Percentiles rank a stretch among this genome's conserved stretches.
These are phyloP conservation scores for Luffa acutangula DNA, from an alignment of 306 rosid genomes.

Conservation along the genomic window DNA sequence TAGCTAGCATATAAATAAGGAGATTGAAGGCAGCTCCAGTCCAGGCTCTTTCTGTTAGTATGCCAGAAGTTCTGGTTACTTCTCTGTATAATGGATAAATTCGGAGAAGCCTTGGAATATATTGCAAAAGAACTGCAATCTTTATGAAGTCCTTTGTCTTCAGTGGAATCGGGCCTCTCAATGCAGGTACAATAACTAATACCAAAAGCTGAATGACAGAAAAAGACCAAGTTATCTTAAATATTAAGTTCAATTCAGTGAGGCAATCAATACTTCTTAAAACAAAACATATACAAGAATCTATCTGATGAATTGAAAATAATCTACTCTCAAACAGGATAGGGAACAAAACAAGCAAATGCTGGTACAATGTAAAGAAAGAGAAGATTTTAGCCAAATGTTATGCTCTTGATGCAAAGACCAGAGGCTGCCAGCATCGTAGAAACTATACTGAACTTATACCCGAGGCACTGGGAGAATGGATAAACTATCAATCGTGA, in stretches of 20 bases:
- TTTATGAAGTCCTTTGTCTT: slow-evolving; percentile 37
- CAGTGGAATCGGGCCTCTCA: slow-evolving; percentile 14
- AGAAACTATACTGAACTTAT: background rate
- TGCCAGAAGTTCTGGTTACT: slow-evolving; percentile 70
- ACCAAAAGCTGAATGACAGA: slow-evolving; percentile 36
- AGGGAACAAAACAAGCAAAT: too few species aligned
- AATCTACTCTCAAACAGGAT: background rate
- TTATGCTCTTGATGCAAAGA: background rate
- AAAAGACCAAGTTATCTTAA: background rate
- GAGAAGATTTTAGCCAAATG: background rate
- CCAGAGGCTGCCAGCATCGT: background rate
- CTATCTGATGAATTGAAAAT: background rate
- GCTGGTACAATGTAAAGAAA: too few species aligned
- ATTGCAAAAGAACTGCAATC: slow-evolving; percentile 35
- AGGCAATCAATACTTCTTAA: background rate
- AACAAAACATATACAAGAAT: background rate
- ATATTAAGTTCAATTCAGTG: background rate
- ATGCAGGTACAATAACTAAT: slow-evolving; percentile 18
- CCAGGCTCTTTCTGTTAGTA: slow-evolving; percentile 83
- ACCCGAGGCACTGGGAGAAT: slow-evolving; percentile 93
- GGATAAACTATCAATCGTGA: slow-evolving; percentile 65
- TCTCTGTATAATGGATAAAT: slow-evolving; percentile 49
- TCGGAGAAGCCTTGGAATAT: slow-evolving; percentile 54
- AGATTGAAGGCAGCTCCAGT: slow-evolving; percentile 86
- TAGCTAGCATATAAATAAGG: slow-evolving; percentile 67